These are phyloP conservation scores for Beauveria australis DNA, from an alignment of 2,329 filamentous ascomycete species.

Conservation along the genomic window DNA sequence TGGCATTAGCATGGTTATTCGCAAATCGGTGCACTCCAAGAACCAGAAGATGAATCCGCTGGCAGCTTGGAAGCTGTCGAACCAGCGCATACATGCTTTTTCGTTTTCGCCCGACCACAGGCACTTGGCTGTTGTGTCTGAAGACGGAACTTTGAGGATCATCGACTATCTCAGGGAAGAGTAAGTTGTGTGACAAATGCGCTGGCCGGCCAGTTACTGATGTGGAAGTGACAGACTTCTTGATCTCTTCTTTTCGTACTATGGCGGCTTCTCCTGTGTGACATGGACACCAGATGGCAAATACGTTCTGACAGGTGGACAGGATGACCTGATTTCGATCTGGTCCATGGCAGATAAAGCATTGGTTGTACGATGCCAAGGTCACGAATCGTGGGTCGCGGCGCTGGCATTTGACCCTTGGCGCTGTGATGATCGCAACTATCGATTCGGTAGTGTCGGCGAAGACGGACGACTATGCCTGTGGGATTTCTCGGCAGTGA, in stretches of 20 bases:
- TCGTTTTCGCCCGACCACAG: slow-evolving; percentile 84
- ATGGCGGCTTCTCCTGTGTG: slow-evolving; percentile 84
- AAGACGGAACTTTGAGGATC: slow-evolving; percentile 82
- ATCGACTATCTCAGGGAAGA: slow-evolving; percentile 89
- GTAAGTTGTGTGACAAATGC: slow-evolving; percentile 39
- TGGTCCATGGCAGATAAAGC: slow-evolving; percentile 81
- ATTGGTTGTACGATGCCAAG: slow-evolving; percentile 85
- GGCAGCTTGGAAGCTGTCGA: slow-evolving; percentile 85
- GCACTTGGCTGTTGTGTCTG: slow-evolving; percentile 82
- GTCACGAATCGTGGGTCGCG: slow-evolving; percentile 93
- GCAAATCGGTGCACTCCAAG: slow-evolving; percentile 87
- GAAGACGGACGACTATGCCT: slow-evolving; percentile 85
- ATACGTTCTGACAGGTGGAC: slow-evolving; percentile 89
- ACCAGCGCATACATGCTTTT: slow-evolving; percentile 83
- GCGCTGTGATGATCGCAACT: slow-evolving; percentile 92
- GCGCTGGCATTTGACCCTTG: slow-evolving; percentile 92
- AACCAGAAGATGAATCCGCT: slow-evolving; percentile 93
- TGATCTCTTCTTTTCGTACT: slow-evolving; percentile 84
- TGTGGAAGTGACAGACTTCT: slow-evolving; percentile 51
- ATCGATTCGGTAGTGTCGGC: slow-evolving; percentile 91
- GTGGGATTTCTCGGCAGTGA: slow-evolving; percentile 97
- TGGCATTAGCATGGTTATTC: slow-evolving; percentile 55
- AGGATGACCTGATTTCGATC: slow-evolving; percentile 93
- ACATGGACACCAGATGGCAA: slow-evolving; percentile 97
- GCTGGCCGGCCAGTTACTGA: not conserved